These are phyloP conservation scores for Tremellales sp. DNA, from an alignment of 1,284 basidiomycete genomes.

Conservation along the genomic window DNA sequence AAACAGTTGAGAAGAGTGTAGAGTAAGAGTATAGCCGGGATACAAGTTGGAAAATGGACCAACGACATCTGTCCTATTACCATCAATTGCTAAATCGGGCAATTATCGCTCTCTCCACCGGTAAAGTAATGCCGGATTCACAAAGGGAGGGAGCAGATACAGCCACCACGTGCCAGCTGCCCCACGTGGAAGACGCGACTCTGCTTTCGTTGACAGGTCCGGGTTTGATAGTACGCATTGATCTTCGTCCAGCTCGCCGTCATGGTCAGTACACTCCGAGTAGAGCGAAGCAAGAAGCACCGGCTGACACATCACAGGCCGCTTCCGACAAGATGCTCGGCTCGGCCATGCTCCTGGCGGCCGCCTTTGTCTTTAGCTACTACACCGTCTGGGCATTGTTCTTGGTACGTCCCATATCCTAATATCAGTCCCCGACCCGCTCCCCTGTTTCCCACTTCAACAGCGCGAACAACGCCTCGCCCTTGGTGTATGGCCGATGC, in stretches of 20 bases:
- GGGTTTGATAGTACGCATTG: too few species aligned
- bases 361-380: slow-evolving; percentile 73
- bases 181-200: too few species aligned
- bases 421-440: background rate
- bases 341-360: slow-evolving; percentile 70
- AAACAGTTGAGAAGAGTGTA: background rate
- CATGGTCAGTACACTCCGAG: too few species aligned
- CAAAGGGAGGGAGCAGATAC: too few species aligned
- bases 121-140: too few species aligned
- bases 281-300: too few species aligned
- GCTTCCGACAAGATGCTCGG: slow-evolving; percentile 77
- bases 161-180: too few species aligned
- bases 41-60: background rate
- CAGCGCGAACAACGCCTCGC: background rate
- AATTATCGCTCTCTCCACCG: too few species aligned
- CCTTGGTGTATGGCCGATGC: background rate
- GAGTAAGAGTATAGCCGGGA: background rate
- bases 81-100: too few species aligned
- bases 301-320: slow-evolving; percentile 53
- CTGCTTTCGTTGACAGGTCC: too few species aligned
- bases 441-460: background rate
- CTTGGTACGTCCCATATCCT: slow-evolving; percentile 56
- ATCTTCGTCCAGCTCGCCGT: too few species aligned
- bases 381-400: slow-evolving; percentile 88
- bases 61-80: background rate